A percentile compares a stretch with the other conserved stretches of the same genome.
Conservation (phyloP, 345 rosid genomes). For the Populus ilicifolia region DNA sequence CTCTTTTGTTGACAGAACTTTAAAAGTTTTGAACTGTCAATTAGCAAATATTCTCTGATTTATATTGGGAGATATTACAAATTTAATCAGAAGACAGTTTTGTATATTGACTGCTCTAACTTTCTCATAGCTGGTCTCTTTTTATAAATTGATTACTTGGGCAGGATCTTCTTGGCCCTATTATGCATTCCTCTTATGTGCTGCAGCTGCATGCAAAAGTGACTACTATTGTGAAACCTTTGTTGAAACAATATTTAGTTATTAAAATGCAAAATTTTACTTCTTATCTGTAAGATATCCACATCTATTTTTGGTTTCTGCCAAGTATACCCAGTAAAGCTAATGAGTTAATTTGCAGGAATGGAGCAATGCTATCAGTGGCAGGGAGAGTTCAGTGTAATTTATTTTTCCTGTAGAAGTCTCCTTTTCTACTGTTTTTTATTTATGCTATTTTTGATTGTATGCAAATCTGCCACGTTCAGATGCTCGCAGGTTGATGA, state of each 20-base stretch:
- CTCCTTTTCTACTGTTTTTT: not conserved
- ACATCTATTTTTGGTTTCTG: not conserved
- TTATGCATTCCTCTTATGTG: not conserved
- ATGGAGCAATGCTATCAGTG: constrained; percentile 48
- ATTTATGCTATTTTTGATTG: constrained; percentile 2
- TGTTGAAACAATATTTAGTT: not conserved
- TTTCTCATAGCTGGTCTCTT: not conserved
- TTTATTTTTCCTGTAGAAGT: constrained; percentile 19
- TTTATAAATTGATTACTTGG: not conserved
- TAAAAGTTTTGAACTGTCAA: not conserved
- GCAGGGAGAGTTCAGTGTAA: constrained; percentile 54
- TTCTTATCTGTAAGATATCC: not conserved
- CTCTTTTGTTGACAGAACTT: not conserved
- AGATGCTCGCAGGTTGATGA: constrained; percentile 42
- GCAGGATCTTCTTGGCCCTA: not conserved
- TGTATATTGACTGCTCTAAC: not conserved
- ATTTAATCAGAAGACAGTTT: not conserved
- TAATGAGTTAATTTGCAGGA: constrained; percentile 44
- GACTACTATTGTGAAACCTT: not conserved
- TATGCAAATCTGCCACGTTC: constrained; percentile 17
- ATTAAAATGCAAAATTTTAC: not conserved
- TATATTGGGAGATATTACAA: not conserved
- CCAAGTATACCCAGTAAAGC: constrained; percentile 5
- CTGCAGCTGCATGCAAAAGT: not conserved
- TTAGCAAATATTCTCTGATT: not conserved